Conservation (phyloP, 306 rosid species). For the Oxytropis ochrocephala region DNA sequence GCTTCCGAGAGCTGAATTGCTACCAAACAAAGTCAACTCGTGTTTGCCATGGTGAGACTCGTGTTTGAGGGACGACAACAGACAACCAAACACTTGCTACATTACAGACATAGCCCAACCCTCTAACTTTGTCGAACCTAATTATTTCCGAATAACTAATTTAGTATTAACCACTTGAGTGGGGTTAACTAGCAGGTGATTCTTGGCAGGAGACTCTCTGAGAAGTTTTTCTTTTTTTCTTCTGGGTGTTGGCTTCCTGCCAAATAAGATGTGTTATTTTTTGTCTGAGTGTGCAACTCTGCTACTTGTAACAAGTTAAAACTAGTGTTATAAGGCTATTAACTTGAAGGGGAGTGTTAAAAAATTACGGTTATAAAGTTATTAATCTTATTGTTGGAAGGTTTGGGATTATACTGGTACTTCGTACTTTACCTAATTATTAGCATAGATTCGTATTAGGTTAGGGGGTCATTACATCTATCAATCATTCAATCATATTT, state of each 20-base stretch:
- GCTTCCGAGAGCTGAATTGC: too few relatives aligned
- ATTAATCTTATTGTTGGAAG: not conserved
- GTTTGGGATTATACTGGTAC: not conserved
- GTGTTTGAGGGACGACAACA: too few relatives aligned
- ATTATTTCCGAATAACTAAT: not conserved
- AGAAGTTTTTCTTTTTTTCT: not conserved
- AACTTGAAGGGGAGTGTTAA: not conserved
- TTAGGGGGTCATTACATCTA: not conserved
- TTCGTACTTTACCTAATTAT: not conserved
- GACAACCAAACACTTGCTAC: too few relatives aligned
- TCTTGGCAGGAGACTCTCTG: not conserved
- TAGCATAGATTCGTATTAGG: not conserved
- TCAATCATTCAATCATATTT: slow-evolving; percentile 8
- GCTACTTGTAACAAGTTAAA: not conserved
- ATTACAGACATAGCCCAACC: too few relatives aligned
- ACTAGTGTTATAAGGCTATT: not conserved
- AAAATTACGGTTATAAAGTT: not conserved
- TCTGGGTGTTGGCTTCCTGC: not conserved
- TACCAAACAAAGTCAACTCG: too few relatives aligned
- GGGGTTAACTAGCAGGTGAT: not conserved
- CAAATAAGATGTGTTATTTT: not conserved
- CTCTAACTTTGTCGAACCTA: not conserved
- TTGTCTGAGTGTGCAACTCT: not conserved
- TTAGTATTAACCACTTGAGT: not conserved
- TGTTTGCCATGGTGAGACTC: too few relatives aligned